Percentiles rank a stretch among this genome's conserved stretches.
Conservation (phyloP, 805 yeast genomes). For the Nakazawaea anatomiae region DNA sequence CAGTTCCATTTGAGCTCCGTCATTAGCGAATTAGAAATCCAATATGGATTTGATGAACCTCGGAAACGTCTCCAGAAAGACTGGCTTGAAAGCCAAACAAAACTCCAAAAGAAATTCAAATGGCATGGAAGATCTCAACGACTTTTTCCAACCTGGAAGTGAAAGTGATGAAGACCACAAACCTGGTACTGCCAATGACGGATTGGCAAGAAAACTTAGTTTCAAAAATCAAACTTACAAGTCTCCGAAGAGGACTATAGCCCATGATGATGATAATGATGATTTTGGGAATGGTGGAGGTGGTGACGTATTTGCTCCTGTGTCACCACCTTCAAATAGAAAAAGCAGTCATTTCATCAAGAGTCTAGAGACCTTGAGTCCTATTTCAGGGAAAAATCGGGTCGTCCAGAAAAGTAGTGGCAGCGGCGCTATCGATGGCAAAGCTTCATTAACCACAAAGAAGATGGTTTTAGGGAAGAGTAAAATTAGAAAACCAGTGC, state of each 20-base stretch:
- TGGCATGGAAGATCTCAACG: constrained; percentile 65
- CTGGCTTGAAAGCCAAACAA: constrained; percentile 47
- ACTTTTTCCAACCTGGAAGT: constrained; percentile 39
- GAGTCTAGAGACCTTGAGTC: constrained; percentile 13
- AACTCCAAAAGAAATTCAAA: constrained; percentile 48
- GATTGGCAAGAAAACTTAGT: constrained; percentile 13
- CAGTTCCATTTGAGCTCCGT: not conserved
- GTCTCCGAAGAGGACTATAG: not conserved
- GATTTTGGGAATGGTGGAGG: not conserved
- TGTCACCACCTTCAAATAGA: constrained; percentile 7
- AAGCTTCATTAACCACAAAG: constrained; percentile 22
- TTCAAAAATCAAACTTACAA: not conserved
- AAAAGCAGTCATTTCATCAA: constrained; percentile 6
- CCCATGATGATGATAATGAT: not conserved
- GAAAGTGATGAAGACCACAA: constrained; percentile 13
- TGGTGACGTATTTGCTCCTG: constrained; percentile 6
- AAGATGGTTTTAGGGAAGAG: constrained; percentile 26
- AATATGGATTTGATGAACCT: constrained; percentile 36
- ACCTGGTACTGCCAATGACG: constrained; percentile 22
- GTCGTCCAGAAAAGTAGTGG: constrained; percentile 8
- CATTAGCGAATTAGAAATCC: not conserved
- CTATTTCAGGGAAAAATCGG: constrained; percentile 4
- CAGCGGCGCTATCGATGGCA: not conserved
- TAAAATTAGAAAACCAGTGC: not conserved
- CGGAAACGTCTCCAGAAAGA: constrained; percentile 63